phyloP scores from a whole-genome alignment of 441 rosid species.

The Macaranga tanarius region DNA sequence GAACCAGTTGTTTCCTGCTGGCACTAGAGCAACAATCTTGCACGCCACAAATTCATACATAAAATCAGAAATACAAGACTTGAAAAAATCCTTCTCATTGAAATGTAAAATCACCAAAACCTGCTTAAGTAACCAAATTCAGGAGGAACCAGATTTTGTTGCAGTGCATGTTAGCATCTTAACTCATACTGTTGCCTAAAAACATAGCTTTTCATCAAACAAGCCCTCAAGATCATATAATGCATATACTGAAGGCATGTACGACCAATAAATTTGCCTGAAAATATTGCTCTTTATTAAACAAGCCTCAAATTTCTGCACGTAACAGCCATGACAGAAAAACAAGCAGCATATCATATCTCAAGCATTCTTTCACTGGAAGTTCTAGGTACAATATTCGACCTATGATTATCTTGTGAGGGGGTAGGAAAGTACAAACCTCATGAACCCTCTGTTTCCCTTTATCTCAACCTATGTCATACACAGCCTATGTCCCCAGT shows the following conservation, averaged over 20 bases:
- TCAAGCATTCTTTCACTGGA: slow-evolving; percentile 25
- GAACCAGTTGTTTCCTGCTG: too few relatives aligned
- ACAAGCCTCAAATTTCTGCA: slow-evolving; percentile 37
- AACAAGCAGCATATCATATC: slow-evolving; percentile 17
- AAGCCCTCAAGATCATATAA: slow-evolving; percentile 11
- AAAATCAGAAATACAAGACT: too few relatives aligned
- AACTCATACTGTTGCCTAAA: background rate
- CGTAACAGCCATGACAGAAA: background rate
- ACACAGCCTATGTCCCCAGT: slow-evolving; percentile 70
- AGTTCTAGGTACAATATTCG: slow-evolving; percentile 34
- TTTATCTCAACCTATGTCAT: slow-evolving; percentile 67
- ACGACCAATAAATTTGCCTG: background rate
- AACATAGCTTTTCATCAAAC: slow-evolving; percentile 32
- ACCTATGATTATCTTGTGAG: slow-evolving; percentile 54
- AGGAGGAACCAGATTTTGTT: too few relatives aligned
- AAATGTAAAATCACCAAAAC: too few relatives aligned
- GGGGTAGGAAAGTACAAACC: slow-evolving; percentile 68
- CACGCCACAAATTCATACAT: too few relatives aligned
- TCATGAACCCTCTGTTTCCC: slow-evolving; percentile 81
- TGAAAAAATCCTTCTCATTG: too few relatives aligned
- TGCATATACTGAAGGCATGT: background rate
- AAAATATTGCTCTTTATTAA: slow-evolving; percentile 31
- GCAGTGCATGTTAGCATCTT: background rate
- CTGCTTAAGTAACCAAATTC: too few relatives aligned
- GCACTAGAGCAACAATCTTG: too few relatives aligned